Conservation (phyloP, 768 basidiomycete species). For the Gloeopeniophorella convolvens region DNA sequence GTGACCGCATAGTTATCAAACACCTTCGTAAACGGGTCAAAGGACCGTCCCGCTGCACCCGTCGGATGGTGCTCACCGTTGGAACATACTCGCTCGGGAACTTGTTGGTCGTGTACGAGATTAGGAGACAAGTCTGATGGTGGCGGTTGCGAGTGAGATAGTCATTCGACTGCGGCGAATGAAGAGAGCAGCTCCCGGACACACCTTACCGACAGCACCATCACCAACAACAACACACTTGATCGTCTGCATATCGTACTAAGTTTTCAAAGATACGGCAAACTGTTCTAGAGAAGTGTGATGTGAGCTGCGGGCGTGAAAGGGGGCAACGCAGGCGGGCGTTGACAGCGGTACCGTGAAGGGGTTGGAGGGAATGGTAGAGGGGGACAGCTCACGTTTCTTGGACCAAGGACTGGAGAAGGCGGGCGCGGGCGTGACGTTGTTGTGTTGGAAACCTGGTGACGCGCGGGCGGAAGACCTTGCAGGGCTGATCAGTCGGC, state of each 20-base stretch:
- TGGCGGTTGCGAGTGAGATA: not conserved
- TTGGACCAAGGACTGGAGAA: slow-evolving; percentile 6
- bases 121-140: slow-evolving; percentile 84
- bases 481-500: slow-evolving; percentile 7
- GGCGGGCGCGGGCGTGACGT: slow-evolving; percentile 14
- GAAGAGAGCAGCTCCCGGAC: slow-evolving; percentile 26
- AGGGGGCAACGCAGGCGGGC: not conserved
- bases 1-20: slow-evolving; percentile 99
- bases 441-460: slow-evolving; percentile 9
- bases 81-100: slow-evolving; percentile 99
- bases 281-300: not conserved
- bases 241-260: slow-evolving; percentile 78
- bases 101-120: slow-evolving; percentile 97
- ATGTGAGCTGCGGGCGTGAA: not conserved
- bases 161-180: too few species aligned
- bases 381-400: slow-evolving; percentile 13
- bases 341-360: not conserved
- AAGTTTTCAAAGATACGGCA: slow-evolving; percentile 10
- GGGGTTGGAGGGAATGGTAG: not conserved
- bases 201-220: slow-evolving; percentile 96
- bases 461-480: slow-evolving; percentile 9
- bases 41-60: slow-evolving; percentile 19
- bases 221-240: slow-evolving; percentile 98
- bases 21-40: slow-evolving; percentile 43
- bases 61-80: slow-evolving; percentile 56